Percentiles rank a stretch among this genome's conserved stretches.
Conservation (phyloP, 345 rosid species). For the Syzygium aqueum region DNA sequence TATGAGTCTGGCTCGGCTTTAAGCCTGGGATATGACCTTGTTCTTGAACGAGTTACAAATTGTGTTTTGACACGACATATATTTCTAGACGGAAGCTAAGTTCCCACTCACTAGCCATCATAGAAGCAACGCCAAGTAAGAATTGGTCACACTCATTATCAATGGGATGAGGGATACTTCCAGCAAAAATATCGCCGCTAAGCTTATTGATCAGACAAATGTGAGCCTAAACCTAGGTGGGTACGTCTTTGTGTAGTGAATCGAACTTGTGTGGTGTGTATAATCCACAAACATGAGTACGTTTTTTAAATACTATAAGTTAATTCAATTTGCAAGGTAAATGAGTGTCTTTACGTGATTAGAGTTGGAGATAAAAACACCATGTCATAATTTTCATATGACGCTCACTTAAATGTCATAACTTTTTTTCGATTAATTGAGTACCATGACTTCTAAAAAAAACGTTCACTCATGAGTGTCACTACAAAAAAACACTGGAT, state of each 20-base stretch:
- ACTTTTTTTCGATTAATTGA: background rate
- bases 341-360: background rate
- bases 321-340: background rate
- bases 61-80: background rate
- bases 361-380: background rate
- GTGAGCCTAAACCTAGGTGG: background rate
- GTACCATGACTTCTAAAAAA: background rate
- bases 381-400: rapidly evolving
- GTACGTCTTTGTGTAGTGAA: background rate
- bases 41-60: background rate
- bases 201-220: background rate
- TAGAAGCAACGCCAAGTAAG: background rate
- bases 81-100: background rate
- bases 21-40: background rate
- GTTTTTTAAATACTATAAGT: background rate
- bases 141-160: background rate
- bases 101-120: background rate
- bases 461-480: background rate
- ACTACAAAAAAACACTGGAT: no score
- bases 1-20: background rate
- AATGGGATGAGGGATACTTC: background rate
- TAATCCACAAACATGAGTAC: background rate
- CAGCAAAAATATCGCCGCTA: background rate
- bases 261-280: background rate
- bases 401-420: background rate